These are phyloP conservation scores for Aspergillus texensis DNA, from an alignment of 2,329 filamentous ascomycete species.

Conservation along the genomic window DNA sequence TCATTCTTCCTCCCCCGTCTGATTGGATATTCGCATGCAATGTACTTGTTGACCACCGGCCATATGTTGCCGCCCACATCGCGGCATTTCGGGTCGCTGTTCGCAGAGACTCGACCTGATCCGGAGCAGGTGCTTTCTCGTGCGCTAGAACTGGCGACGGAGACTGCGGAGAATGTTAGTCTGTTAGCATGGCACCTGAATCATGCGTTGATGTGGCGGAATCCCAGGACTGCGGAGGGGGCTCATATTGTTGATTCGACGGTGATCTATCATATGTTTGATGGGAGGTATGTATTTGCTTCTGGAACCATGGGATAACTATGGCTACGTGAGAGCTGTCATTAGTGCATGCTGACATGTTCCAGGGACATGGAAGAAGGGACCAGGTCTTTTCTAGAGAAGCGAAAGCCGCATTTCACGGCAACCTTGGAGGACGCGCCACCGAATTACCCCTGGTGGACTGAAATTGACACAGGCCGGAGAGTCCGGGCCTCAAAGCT, in stretches of 20 bases:
- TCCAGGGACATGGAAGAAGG: conserved; percentile 66
- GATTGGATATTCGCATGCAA: conserved; percentile 53
- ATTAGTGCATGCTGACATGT: conserved; percentile 9
- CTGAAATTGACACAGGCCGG: conserved; percentile 51
- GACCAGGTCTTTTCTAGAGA: conserved; percentile 67
- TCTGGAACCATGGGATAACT: no score
- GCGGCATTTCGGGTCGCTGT: conserved; percentile 57
- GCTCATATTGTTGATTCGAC: conserved; percentile 67
- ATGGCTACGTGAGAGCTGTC: no score
- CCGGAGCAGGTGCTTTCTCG: conserved; percentile 63
- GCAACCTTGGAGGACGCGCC: conserved; percentile 64
- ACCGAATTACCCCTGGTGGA: conserved; percentile 70
- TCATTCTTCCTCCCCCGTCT: conserved; percentile 72
- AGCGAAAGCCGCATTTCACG: conserved; percentile 63
- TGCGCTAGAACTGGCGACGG: conserved; percentile 67
- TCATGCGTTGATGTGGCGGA: conserved; percentile 68
- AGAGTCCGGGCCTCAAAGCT: conserved; percentile 16
- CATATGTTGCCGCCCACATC: conserved; percentile 56
- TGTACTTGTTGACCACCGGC: conserved; percentile 61
- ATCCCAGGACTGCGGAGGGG: conserved; percentile 62
- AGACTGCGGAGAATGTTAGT: conserved; percentile 68
- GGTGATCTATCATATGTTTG: conserved; percentile 43
- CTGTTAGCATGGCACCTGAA: conserved; percentile 66
- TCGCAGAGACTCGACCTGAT: conserved; percentile 63
- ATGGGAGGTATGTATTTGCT: conserved; percentile 20